A percentile compares a stretch with the other conserved stretches of the same genome.
Conservation (phyloP, 2,329 filamentous ascomycete species). For the Fusarium musae region DNA sequence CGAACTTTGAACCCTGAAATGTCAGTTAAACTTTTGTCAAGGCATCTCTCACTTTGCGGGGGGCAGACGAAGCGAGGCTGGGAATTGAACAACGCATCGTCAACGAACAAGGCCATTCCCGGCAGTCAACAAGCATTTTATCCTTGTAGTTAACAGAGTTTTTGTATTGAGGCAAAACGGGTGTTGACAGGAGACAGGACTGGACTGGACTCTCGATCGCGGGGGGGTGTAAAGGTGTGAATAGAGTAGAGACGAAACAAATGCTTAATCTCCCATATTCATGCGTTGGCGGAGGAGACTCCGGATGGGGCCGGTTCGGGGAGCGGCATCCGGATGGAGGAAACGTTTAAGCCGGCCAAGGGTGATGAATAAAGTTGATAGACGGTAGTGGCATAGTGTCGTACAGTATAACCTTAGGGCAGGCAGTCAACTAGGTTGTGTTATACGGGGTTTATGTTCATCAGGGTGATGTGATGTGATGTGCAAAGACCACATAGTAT, state of each 20-base stretch:
- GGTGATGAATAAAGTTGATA: constrained; percentile 9
- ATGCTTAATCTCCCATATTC: constrained; percentile 43
- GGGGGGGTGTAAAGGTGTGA: not conserved
- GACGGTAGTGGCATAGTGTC: not conserved
- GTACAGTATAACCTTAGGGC: not conserved
- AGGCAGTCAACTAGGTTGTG: not conserved
- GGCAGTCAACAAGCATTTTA: constrained; percentile 24
- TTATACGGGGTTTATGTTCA: not conserved
- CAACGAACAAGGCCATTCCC: constrained; percentile 18
- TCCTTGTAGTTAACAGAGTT: constrained; percentile 5
- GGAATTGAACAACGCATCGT: constrained; percentile 33
- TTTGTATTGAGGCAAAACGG: constrained; percentile 12
- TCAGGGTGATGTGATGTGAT: not conserved
- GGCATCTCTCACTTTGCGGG: not conserved
- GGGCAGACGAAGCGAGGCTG: constrained; percentile 19
- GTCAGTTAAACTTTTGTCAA: not conserved
- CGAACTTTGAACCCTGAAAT: not conserved
- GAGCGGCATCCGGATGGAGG: constrained; percentile 27
- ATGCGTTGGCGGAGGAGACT: constrained; percentile 37
- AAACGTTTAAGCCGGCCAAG: constrained; percentile 9
- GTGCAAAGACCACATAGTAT: not conserved
- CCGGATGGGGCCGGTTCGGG: constrained; percentile 36
- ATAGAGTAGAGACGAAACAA: constrained; percentile 20
- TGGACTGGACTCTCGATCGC: constrained; percentile 12
- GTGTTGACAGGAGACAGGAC: not conserved